Base-by-base conservation (phyloP, 495 filamentous ascomycete genomes). In the Lasiosphaeria miniovina region DNA sequence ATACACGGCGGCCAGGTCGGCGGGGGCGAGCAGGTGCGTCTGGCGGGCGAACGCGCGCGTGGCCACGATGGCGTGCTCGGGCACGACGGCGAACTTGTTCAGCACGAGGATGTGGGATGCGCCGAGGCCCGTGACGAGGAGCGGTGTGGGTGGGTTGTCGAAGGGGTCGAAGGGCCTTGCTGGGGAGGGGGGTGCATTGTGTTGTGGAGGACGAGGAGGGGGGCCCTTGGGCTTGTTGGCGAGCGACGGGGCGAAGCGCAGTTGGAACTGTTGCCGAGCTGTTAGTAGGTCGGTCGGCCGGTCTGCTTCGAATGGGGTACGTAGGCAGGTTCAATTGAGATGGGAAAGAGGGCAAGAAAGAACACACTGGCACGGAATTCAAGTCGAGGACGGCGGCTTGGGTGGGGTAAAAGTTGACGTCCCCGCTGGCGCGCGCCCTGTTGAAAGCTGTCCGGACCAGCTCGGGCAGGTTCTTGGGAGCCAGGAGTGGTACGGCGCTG, bases 11-110 rank as follows among this genome's bases (percentile, higher is more conserved):
- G 75, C 82, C 49, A 95, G 73, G 68, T 95, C 90, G 8, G 74
- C 77, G 33, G 76, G 66, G 50, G 89, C 86, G 4, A 95, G 75
- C 0, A 90, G 57, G 64, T 89, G 77, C 1, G 87, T 88, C 72
- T 93, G 90, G 3, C 74, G 68, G 61, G 86, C 83, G 77, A 88
- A 86, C 24, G 70, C 72, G 52, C 68, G 83, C 2, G 90, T 95
- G 0, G 86, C 82, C 52, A 95, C 79, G 59, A 95, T 90, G 73
- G 89, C 91, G 70, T 95, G 90, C 52, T 90, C 81, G 0, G 83
- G 82, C 36, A 92, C 89, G 17, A 95, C 80, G 15, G 90, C 88
- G 67, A 84, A 95, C 68, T 92, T 93, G 75, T 93, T 93, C 51
- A 95, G 75, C 33, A 93, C 83, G 41, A 93, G 77, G 59, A 80